Evolutionary conservation across 495 filamentous ascomycete species (phyloP).

Genomic region (Hypoxylon perforatum): DNA sequence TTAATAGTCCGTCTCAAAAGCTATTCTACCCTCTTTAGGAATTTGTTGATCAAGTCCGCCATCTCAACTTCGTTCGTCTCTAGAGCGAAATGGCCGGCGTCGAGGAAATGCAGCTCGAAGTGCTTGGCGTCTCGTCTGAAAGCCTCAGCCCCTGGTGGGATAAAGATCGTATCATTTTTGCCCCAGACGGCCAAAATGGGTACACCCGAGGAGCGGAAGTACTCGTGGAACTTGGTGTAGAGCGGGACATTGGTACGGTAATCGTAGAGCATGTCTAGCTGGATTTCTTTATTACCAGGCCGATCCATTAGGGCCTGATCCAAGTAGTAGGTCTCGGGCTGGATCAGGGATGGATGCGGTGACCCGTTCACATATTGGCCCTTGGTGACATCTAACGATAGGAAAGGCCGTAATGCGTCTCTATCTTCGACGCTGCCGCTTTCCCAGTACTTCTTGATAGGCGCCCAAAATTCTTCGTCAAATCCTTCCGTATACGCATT

Average conservation of each 20-base stretch:
- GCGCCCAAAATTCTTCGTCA: conserved; percentile 64
- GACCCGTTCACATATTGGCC: conserved; percentile 68
- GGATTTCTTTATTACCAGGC: conserved; percentile 64
- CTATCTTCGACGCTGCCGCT: conserved; percentile 51
- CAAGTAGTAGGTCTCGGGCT: conserved; percentile 62
- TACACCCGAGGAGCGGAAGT: conserved; percentile 63
- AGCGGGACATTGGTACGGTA: conserved; percentile 65
- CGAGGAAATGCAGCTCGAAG: conserved; percentile 62
- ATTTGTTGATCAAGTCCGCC: conserved; percentile 58
- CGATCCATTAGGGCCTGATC: conserved; percentile 64
- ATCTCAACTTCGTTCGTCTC: conserved; percentile 65
- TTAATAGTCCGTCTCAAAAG: conserved; percentile 4
- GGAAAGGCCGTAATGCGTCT: conserved; percentile 47
- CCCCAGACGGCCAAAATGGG: conserved; percentile 72
- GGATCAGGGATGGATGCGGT: conserved; percentile 48
- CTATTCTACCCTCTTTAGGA: conserved; percentile 50
- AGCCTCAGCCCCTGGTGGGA: conserved; percentile 67
- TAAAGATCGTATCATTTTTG: conserved; percentile 68
- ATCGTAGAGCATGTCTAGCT: conserved; percentile 68
- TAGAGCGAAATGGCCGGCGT: conserved; percentile 72
- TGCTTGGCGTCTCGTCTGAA: conserved; percentile 65
- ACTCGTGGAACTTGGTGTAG: conserved; percentile 71
- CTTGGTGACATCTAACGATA: conserved; percentile 60
- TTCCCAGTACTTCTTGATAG: conserved; percentile 61
- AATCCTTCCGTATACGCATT: conserved; percentile 73